phyloP scores from a whole-genome alignment of 306 rosid genomes.

The Parietaria judaica region DNA sequence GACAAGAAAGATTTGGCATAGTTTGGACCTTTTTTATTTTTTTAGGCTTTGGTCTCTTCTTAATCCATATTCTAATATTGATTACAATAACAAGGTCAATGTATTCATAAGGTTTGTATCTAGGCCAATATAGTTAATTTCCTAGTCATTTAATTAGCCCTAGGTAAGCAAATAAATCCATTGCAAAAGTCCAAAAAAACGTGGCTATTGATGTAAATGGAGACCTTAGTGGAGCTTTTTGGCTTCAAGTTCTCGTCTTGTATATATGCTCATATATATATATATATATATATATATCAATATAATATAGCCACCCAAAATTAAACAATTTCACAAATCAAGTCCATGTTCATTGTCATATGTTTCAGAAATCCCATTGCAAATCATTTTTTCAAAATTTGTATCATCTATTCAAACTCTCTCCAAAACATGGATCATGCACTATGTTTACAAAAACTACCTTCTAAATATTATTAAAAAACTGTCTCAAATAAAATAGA shows the following conservation, averaged over 20 bases:
- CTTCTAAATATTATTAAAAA: neutral
- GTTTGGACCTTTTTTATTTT: too few relatives aligned
- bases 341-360: too few relatives aligned
- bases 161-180: neutral
- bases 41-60: neutral
- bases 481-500: neutral
- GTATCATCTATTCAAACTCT: too few relatives aligned
- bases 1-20: too few relatives aligned
- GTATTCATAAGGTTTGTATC: neutral
- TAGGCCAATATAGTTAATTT: neutral
- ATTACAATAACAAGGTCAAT: constrained; percentile 1
- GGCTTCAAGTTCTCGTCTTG: too few relatives aligned
- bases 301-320: too few relatives aligned
- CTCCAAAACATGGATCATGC: neutral
- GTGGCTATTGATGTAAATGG: neutral
- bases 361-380: too few relatives aligned
- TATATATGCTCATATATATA: too few relatives aligned
- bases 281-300: too few relatives aligned
- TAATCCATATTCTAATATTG: neutral
- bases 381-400: too few relatives aligned
- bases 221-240: neutral
- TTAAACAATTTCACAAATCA: too few relatives aligned
- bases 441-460: neutral
- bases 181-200: neutral
- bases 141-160: neutral